These are phyloP conservation scores for Penicillium sp. DNA, from an alignment of 2,329 filamentous ascomycete genomes.

Conservation along the genomic window DNA sequence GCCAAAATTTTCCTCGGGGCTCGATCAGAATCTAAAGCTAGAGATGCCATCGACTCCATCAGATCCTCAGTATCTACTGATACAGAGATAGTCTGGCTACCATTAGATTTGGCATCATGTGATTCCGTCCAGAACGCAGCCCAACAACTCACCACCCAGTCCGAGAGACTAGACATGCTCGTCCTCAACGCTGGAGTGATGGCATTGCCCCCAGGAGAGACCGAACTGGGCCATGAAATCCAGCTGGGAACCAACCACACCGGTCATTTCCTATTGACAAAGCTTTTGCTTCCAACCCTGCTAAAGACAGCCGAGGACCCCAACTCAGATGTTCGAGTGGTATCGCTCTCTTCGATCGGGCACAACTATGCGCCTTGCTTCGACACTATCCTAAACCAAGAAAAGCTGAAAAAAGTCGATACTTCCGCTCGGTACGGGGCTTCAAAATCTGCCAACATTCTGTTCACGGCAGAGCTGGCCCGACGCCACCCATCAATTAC, in stretches of 20 bases:
- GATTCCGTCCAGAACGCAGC: slow-evolving; percentile 46
- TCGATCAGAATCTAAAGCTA: slow-evolving; percentile 29
- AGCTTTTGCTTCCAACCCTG: slow-evolving; percentile 37
- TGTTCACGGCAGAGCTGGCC: slow-evolving; percentile 48
- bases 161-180: slow-evolving; percentile 38
- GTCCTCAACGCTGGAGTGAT: slow-evolving; percentile 50
- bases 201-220: slow-evolving; percentile 40
- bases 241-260: slow-evolving; percentile 46
- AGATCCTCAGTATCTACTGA: slow-evolving; percentile 18
- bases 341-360: slow-evolving; percentile 36
- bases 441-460: slow-evolving; percentile 52
- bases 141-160: slow-evolving; percentile 31
- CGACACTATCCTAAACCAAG: slow-evolving; percentile 35
- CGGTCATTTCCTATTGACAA: slow-evolving; percentile 44
- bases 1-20: slow-evolving; percentile 44
- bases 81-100: slow-evolving; percentile 26
- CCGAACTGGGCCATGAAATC: slow-evolving; percentile 42
- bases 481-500: slow-evolving; percentile 36
- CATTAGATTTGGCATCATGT: slow-evolving; percentile 51
- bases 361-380: slow-evolving; percentile 30
- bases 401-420: slow-evolving; percentile 34
- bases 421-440: slow-evolving; percentile 47
- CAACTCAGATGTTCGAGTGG: slow-evolving; percentile 30
- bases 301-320: slow-evolving; percentile 30
- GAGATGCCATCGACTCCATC: slow-evolving; percentile 24